Conservation (phyloP, 768 basidiomycete genomes). For the Mycena alexandri region DNA sequence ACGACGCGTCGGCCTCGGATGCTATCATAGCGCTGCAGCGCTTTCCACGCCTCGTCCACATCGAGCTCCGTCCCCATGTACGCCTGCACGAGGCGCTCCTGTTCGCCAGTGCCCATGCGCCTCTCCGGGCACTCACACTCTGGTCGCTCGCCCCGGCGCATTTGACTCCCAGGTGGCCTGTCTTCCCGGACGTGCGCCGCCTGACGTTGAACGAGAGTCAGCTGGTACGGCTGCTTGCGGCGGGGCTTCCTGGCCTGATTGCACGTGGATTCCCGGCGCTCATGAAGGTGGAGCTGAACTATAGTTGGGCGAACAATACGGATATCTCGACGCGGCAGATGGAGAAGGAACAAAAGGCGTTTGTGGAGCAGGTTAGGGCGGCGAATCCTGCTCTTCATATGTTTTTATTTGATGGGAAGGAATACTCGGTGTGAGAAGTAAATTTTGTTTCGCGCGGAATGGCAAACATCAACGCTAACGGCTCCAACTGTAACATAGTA, state of each 20-base stretch:
- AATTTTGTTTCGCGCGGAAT: too few relatives aligned
- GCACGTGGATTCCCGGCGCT: slow-evolving; percentile 20
- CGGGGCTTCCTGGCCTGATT: neutral
- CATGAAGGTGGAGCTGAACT: slow-evolving; percentile 9
- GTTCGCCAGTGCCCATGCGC: slow-evolving; percentile 8
- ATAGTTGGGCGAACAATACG: slow-evolving; percentile 3
- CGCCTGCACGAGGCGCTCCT: slow-evolving; percentile 15
- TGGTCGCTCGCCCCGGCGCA: slow-evolving; percentile 14
- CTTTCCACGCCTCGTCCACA: slow-evolving; percentile 19
- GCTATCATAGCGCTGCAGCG: neutral
- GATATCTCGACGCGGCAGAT: slow-evolving; percentile 8
- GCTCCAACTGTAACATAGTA: too few relatives aligned
- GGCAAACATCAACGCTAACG: too few relatives aligned
- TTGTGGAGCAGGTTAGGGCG: slow-evolving; percentile 1
- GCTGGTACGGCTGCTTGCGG: neutral
- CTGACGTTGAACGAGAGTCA: slow-evolving; percentile 10
- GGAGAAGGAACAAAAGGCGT: slow-evolving; percentile 7
- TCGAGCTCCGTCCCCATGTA: slow-evolving; percentile 23
- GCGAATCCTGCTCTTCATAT: slow-evolving; percentile 4
- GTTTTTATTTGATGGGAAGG: slow-evolving; percentile 13
- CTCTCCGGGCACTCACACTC: slow-evolving; percentile 18
- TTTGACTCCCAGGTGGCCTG: neutral
- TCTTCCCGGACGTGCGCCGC: slow-evolving; percentile 2
- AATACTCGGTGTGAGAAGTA: neutral
- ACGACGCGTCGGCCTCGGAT: neutral